Evolutionary conservation across 805 yeast species (phyloP).

Genomic region (Candida anglica): DNA sequence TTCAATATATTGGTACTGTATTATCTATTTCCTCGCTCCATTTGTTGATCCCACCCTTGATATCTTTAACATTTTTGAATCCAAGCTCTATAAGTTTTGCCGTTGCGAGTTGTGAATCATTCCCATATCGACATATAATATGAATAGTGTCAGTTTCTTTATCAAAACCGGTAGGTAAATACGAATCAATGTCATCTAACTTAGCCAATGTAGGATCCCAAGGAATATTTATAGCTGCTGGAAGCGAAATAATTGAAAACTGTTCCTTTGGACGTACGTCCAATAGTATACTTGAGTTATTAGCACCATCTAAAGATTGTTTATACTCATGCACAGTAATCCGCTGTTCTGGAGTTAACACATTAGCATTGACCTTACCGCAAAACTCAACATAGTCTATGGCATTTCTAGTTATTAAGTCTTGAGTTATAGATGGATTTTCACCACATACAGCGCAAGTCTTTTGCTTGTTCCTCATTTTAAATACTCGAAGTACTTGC

Average conservation of each 20-base stretch:
- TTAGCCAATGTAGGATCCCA: conserved; percentile 43
- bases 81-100: conserved; percentile 49
- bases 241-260: conserved; percentile 60
- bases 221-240: conserved; percentile 61
- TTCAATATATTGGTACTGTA: conserved; percentile 58
- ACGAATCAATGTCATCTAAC: conserved; percentile 14
- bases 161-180: conserved; percentile 17
- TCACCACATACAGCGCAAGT: conserved; percentile 66
- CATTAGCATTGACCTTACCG: conserved; percentile 52
- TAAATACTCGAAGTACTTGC: conserved; percentile 67
- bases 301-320: conserved; percentile 11
- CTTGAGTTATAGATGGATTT: conserved; percentile 45
- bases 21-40: conserved; percentile 66
- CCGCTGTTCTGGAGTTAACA: conserved; percentile 42
- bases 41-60: conserved; percentile 70
- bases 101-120: conserved; percentile 83
- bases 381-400: conserved; percentile 74
- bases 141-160: conserved; percentile 30
- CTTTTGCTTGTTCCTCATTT: conserved; percentile 66
- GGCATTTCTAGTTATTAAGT: conserved; percentile 39
- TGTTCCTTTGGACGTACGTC: conserved; percentile 87
- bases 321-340: conserved; percentile 40
- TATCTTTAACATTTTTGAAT: conserved; percentile 52
- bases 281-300: conserved; percentile 34
- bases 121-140: conserved; percentile 84